Conservation (phyloP, 768 basidiomycete genomes). For the Gloeopeniophorella convolvens region DNA sequence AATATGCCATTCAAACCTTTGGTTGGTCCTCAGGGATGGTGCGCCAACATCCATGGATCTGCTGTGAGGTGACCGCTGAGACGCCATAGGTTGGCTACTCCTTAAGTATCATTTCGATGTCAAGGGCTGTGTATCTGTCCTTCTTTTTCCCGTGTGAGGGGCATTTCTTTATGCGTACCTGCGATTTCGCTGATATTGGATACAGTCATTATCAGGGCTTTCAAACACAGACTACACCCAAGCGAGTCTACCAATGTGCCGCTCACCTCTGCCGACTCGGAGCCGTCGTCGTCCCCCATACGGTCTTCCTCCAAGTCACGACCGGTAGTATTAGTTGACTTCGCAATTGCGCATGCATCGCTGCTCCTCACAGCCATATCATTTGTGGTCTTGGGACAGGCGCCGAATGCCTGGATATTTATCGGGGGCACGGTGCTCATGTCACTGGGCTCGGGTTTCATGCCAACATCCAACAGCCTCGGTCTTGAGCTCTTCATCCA, state of each 20-base stretch:
- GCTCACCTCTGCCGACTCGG: too few relatives aligned
- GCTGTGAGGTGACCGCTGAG: too few relatives aligned
- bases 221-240: too few relatives aligned
- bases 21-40: conserved; percentile 5
- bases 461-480: conserved; percentile 3
- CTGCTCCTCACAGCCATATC: neutral
- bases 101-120: neutral
- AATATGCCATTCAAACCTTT: neutral
- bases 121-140: neutral
- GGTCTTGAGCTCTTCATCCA: conserved; percentile 7
- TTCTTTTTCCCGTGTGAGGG: neutral
- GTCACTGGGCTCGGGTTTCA: conserved; percentile 1
- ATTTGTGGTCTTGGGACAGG: neutral
- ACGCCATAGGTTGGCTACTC: conserved; percentile 4
- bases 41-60: too few relatives aligned
- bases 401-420: neutral
- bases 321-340: too few relatives aligned
- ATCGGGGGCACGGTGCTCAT: neutral
- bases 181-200: too few relatives aligned
- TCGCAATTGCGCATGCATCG: conserved; percentile 1
- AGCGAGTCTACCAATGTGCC: too few relatives aligned
- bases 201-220: too few relatives aligned
- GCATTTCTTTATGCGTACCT: too few relatives aligned
- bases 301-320: too few relatives aligned
- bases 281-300: too few relatives aligned